phyloP scores from a whole-genome alignment of 441 rosid genomes.

The Gossypium gossypioides region DNA sequence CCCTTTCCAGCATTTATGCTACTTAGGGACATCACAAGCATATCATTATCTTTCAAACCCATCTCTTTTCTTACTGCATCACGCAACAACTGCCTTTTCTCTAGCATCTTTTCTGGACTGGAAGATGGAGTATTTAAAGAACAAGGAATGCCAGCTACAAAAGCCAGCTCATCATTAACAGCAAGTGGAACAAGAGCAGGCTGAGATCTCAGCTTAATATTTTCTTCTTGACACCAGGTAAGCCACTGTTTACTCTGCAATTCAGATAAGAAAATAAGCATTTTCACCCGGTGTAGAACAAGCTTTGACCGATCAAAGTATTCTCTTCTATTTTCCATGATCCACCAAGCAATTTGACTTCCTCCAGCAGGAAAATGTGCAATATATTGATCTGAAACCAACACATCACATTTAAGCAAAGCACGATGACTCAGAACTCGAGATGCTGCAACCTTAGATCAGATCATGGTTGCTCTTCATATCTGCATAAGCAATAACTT shows the following conservation, averaged over 20 bases:
- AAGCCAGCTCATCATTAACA: slow-evolving; percentile 86
- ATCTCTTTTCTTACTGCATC: slow-evolving; percentile 67
- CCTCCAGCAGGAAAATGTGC: slow-evolving; percentile 84
- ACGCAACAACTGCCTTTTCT: slow-evolving; percentile 50
- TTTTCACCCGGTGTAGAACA: slow-evolving; percentile 69
- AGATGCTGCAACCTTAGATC: not conserved
- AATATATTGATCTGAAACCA: slow-evolving; percentile 71
- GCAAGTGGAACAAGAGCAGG: slow-evolving; percentile 78
- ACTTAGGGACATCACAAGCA: slow-evolving; percentile 87
- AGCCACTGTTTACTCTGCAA: slow-evolving; percentile 78
- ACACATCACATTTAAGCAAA: not conserved
- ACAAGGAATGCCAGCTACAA: slow-evolving; percentile 65
- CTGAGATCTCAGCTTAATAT: slow-evolving; percentile 67
- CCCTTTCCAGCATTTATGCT: slow-evolving; percentile 92
- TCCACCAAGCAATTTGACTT: slow-evolving; percentile 97
- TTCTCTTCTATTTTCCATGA: slow-evolving; percentile 91
- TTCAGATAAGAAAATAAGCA: slow-evolving; percentile 75
- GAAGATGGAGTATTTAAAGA: slow-evolving; percentile 62
- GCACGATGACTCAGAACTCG: not conserved
- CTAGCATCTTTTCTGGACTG: slow-evolving; percentile 53
- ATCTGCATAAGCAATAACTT: not conserved
- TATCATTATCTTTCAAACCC: slow-evolving; percentile 58
- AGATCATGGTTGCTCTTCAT: not conserved
- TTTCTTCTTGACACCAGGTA: slow-evolving; percentile 83
- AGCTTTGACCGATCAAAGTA: slow-evolving; percentile 79